Evolutionary conservation across 2,329 filamentous ascomycete genomes (phyloP), one percentile per base, ranked within the genome.

Genomic region (Clathrospora elynae): DNA sequence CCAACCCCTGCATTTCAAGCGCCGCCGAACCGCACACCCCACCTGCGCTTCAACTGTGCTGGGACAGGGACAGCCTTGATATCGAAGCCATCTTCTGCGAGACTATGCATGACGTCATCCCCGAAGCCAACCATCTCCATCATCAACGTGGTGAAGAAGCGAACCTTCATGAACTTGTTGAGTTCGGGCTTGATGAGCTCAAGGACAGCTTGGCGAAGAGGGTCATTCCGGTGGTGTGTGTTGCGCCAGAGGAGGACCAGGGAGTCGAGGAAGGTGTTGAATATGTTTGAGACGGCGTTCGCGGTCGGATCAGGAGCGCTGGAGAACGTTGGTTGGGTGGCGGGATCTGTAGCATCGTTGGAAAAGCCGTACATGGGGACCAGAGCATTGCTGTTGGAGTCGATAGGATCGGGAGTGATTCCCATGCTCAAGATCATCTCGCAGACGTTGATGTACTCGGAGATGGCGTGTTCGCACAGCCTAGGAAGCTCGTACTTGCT

Each of bases 241-340:
- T 61, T 61, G 18, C 39, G 41, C 57, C 59, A 62, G 8, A 62
- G 36, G 24, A 62, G 41, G 9, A 54, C 49, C 2, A 64, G 13
- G 0, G 56, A 61, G 18, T 63, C 42, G 0, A 63, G 45, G 24
- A 62, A 55, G 4, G 45, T 46, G 24, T 55, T 38, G 9, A 33
- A 18, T 3, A 29, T 24, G 6, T 18, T 29, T 9, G 36, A 29
- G 3, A 24, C 32, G 4, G 31, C 9, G 25, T 22, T 24, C 19
- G 12, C 12, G n/a, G 28, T 10, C 1, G 19, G 9, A 3, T 25
- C 30, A 11, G 10, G 12, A 22, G 17, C 18, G 17, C 5, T 5
- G 17, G 19, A 5, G 16, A 17, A 35, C 12, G 11, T 7, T 35
- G n/a, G 23, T 6, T 6, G 13, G 13, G 24, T 6, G 6, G 26